Evolutionary conservation across 257 asterid species (phyloP).

Genomic region (Prunella vulgaris): DNA sequence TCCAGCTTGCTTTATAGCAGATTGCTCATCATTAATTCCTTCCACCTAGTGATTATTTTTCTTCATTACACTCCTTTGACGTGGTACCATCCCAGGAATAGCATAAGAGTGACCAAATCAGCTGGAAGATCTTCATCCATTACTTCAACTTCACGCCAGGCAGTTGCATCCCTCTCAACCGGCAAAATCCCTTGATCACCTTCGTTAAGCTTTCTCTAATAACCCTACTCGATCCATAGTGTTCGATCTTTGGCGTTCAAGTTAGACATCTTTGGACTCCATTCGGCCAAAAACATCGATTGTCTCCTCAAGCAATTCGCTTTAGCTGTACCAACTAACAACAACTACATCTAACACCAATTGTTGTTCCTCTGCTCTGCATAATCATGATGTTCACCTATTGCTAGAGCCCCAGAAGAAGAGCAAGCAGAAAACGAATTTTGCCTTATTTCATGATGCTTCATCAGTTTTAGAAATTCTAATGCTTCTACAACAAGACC

Average conservation of each 20-base stretch:
- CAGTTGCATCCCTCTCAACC: constrained; percentile 46
- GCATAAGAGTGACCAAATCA: constrained; percentile 43
- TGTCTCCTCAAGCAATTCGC: constrained; percentile 52
- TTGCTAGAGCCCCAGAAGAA: constrained; percentile 33
- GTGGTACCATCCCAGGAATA: constrained; percentile 40
- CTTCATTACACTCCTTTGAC: constrained; percentile 15
- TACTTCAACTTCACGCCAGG: constrained; percentile 50
- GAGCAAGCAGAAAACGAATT: constrained; percentile 58
- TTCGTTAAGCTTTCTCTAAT: constrained; percentile 48
- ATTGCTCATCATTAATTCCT: constrained; percentile 19
- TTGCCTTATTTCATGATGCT: constrained; percentile 29
- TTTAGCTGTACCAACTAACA: constrained; percentile 56
- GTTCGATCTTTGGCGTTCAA: constrained; percentile 51
- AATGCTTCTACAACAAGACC: constrained; percentile 41
- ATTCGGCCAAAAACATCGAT: constrained; percentile 32
- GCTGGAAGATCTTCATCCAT: constrained; percentile 44
- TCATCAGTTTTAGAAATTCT: constrained; percentile 36
- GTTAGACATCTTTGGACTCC: constrained; percentile 45
- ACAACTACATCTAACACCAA: constrained; percentile 44
- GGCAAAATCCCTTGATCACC: constrained; percentile 46
- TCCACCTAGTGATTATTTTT: constrained; percentile 12
- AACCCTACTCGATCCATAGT: constrained; percentile 62
- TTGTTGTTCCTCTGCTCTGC: constrained; percentile 27
- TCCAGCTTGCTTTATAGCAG: constrained; percentile 47
- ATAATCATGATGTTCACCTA: constrained; percentile 35